Conservation (phyloP, 2,329 filamentous ascomycete genomes). For the Trichoderma pleuroti region DNA sequence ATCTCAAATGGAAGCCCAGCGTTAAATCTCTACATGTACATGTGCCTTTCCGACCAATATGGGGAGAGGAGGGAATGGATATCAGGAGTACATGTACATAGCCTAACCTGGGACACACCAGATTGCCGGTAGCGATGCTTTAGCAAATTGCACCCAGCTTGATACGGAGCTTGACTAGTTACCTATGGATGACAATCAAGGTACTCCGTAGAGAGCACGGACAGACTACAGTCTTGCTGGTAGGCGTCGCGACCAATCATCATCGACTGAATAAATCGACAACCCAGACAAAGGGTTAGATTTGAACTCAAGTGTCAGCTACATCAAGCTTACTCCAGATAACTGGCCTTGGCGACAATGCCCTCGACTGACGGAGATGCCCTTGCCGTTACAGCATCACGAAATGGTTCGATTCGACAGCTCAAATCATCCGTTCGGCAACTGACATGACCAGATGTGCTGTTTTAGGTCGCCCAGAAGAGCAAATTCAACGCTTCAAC, state of each 20-base stretch:
- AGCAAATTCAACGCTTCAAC: neutral
- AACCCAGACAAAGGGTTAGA: neutral
- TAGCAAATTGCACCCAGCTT: neutral
- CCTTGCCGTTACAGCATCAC: neutral
- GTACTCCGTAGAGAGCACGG: neutral
- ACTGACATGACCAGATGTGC: neutral
- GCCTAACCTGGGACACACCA: neutral
- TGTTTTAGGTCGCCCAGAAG: neutral
- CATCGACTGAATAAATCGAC: neutral
- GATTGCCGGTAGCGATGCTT: neutral
- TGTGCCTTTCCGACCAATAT: neutral
- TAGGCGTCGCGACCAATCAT: neutral
- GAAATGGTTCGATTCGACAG: neutral
- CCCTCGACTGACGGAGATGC: neutral
- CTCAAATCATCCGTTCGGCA: neutral
- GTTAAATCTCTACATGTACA: neutral
- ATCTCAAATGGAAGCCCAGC: neutral
- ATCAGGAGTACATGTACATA: neutral
- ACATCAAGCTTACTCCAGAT: neutral
- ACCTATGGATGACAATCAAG: neutral
- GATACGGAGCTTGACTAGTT: neutral
- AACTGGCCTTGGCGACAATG: neutral
- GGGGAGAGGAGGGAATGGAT: neutral
- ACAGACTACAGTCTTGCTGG: neutral
- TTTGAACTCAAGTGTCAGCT: neutral